Percentiles rank a stretch among this genome's conserved stretches.
These are phyloP conservation scores for Lablab purpureus DNA, from an alignment of 306 rosid genomes.

Conservation along the genomic window DNA sequence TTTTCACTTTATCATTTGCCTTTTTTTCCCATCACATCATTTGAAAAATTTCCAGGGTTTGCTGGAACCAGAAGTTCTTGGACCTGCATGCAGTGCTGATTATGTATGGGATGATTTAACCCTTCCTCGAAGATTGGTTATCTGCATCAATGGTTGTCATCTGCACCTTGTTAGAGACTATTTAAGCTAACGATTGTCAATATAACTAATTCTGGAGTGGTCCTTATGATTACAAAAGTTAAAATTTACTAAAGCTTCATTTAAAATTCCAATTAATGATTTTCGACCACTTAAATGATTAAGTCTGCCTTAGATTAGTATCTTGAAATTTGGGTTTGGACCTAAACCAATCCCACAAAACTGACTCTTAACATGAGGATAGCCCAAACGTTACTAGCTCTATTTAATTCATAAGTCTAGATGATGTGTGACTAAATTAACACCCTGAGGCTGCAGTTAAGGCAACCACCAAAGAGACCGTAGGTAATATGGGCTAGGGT, in stretches of 20 bases:
- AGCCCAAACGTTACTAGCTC: too few species aligned
- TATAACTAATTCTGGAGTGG: not conserved
- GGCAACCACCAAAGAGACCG: too few species aligned
- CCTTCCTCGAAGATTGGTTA: slow-evolving; percentile 78
- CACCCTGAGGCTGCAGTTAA: too few species aligned
- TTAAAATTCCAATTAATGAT: slow-evolving; percentile 16
- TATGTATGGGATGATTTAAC: slow-evolving; percentile 97
- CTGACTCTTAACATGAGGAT: too few species aligned
- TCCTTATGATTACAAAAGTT: slow-evolving; percentile 17
- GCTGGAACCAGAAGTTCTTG: slow-evolving; percentile 78
- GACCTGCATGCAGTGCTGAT: slow-evolving; percentile 66
- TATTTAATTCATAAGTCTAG: too few species aligned
- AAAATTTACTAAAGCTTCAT: slow-evolving; percentile 8
- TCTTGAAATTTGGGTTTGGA: too few species aligned
- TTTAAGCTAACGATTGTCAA: slow-evolving; percentile 14
- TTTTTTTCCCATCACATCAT: slow-evolving; percentile 37
- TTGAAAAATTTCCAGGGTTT: slow-evolving; percentile 69
- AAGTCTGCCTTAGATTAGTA: not conserved
- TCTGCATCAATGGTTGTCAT: slow-evolving; percentile 68
- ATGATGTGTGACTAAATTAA: too few species aligned
- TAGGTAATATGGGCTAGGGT: too few species aligned
- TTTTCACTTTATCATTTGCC: not conserved
- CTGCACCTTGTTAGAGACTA: slow-evolving; percentile 34
- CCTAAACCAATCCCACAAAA: too few species aligned
- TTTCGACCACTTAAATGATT: slow-evolving; percentile 1